Conservation (phyloP, 768 basidiomycete genomes). For the Agaricus subrufescens region DNA sequence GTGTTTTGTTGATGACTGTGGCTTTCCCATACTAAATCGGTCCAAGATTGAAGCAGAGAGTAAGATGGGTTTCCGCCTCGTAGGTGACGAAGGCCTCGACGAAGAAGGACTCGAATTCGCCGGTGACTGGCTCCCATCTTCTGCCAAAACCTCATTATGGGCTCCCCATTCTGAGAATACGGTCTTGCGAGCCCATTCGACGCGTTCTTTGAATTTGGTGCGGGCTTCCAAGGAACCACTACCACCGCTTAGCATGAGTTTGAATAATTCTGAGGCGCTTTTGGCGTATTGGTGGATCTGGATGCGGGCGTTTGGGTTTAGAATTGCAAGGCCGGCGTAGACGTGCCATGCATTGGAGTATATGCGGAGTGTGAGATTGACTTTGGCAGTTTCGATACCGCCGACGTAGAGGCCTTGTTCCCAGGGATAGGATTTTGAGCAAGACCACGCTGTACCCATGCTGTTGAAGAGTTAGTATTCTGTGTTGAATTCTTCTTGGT, state of each 20-base stretch:
- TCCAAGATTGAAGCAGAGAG: constrained; percentile 84
- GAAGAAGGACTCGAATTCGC: not conserved
- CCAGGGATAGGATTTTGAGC: constrained; percentile 82
- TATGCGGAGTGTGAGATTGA: constrained; percentile 93
- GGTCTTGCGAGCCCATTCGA: constrained; percentile 65
- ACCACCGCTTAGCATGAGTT: constrained; percentile 79
- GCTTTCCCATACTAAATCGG: constrained; percentile 75
- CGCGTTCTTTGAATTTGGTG: constrained; percentile 57
- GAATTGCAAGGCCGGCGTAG: constrained; percentile 96
- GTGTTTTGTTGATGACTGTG: constrained; percentile 3
- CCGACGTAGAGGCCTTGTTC: constrained; percentile 93
- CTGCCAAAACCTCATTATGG: not conserved
- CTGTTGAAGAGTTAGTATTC: constrained; percentile 32
- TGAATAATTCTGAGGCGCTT: constrained; percentile 86
- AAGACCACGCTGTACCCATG: constrained; percentile 97
- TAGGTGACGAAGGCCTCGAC: not conserved
- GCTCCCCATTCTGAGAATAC: constrained; percentile 60
- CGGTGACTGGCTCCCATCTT: not conserved
- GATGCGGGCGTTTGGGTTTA: constrained; percentile 83
- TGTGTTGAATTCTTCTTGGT: not conserved
- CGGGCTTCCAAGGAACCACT: constrained; percentile 31
- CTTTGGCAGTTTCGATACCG: constrained; percentile 97
- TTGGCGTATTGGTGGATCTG: constrained; percentile 93
- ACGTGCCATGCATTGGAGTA: constrained; percentile 99
- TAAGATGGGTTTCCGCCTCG: constrained; percentile 58